Conservation (phyloP, 2,329 filamentous ascomycete genomes). For the Fusarium ramigenum region DNA sequence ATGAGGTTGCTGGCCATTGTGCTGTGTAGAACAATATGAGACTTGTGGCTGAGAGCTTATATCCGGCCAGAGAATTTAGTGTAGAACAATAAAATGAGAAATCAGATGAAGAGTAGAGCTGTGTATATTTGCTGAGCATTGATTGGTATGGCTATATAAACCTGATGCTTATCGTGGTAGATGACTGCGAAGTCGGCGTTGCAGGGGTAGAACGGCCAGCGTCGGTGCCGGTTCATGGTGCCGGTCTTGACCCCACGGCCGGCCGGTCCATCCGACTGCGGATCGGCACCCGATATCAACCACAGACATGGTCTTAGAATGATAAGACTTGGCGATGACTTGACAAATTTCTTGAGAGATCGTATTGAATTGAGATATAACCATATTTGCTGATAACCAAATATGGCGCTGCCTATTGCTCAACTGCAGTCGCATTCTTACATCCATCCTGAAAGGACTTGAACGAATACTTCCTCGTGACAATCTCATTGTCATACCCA, state of each 20-base stretch:
- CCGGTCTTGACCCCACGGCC: background rate
- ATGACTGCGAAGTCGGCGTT: background rate
- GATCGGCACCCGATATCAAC: background rate
- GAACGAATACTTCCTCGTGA: background rate
- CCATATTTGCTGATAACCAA: no score
- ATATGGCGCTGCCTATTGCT: background rate
- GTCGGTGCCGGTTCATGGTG: background rate
- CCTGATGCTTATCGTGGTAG: background rate
- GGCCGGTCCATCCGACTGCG: background rate
- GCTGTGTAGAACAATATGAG: background rate
- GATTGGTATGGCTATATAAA: background rate
- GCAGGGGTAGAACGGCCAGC: background rate
- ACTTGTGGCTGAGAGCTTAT: no score
- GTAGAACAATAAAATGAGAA: no score
- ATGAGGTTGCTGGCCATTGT: slow-evolving; percentile 1
- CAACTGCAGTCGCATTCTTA: background rate
- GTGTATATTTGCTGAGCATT: background rate
- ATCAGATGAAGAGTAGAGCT: background rate
- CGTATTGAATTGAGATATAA: background rate
- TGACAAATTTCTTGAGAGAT: fast-evolving
- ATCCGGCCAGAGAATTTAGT: no score
- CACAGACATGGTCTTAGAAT: background rate
- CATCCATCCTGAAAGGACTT: background rate
- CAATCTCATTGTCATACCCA: background rate
- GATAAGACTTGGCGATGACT: background rate